Conservation (phyloP, 257 asterid genomes). For the Gentiana dahurica region DNA sequence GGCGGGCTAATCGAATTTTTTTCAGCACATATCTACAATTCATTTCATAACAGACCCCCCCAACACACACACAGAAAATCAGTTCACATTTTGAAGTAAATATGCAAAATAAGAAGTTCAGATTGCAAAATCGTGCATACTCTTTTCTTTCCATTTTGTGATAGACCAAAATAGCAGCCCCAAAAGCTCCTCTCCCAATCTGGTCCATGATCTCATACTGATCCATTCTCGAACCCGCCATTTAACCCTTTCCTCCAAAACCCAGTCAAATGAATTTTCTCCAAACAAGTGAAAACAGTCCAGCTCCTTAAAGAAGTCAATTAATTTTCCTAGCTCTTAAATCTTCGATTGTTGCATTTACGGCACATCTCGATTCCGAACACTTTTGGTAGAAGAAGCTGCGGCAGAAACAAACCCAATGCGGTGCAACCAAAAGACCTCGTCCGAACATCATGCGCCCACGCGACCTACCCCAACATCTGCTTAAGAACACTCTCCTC, state of each 20-base stretch:
- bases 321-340: conserved; percentile 10
- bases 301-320: neutral
- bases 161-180: conserved; percentile 95
- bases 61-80: neutral
- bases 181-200: conserved; percentile 99
- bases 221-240: conserved; percentile 90
- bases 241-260: conserved; percentile 11
- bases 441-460: conserved; percentile 56
- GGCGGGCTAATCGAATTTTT: conserved; percentile 95
- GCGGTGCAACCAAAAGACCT: conserved; percentile 24
- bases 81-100: conserved; percentile 12
- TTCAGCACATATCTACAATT: conserved; percentile 74
- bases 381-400: too few relatives aligned
- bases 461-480: conserved; percentile 81
- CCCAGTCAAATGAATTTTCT: neutral
- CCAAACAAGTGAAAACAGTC: too few relatives aligned
- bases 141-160: conserved; percentile 80
- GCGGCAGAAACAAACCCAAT: neutral
- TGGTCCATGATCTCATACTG: conserved; percentile 99
- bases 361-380: too few relatives aligned
- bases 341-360: neutral
- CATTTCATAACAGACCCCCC: conserved; percentile 14
- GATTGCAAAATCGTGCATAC: conserved; percentile 25
- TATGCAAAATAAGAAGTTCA: conserved; percentile 2
- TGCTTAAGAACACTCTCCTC: conserved; percentile 76